Percentiles rank a stretch among this genome's conserved stretches.
Conservation (phyloP, 805 yeast species). For the Cyberlindnera xylosilytica region DNA sequence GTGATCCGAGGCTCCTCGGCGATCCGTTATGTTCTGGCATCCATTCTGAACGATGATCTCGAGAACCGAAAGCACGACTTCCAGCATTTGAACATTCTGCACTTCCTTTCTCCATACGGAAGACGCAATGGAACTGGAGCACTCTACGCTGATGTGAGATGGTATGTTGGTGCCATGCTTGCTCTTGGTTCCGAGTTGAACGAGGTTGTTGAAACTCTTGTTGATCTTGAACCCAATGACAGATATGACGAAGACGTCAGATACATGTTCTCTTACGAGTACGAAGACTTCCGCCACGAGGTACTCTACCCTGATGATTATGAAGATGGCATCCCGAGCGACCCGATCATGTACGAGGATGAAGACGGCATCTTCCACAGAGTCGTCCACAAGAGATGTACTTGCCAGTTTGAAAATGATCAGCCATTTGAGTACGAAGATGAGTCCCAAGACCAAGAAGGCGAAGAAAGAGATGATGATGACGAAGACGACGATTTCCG, state of each 20-base stretch:
- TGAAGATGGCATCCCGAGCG: slow-evolving; percentile 33
- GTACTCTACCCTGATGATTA: slow-evolving; percentile 21
- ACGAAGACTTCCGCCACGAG: slow-evolving; percentile 38
- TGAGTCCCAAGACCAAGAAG: slow-evolving; percentile 12
- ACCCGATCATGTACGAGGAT: slow-evolving; percentile 26
- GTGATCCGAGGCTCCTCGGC: slow-evolving; percentile 63
- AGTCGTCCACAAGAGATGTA: slow-evolving; percentile 24
- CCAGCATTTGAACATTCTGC: slow-evolving; percentile 52
- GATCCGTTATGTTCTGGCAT: slow-evolving; percentile 57
- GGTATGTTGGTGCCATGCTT: slow-evolving; percentile 53
- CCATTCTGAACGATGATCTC: slow-evolving; percentile 51
- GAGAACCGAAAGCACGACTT: slow-evolving; percentile 49
- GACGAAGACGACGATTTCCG: slow-evolving; percentile 16
- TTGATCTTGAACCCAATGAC: slow-evolving; percentile 58
- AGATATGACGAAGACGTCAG: slow-evolving; percentile 65
- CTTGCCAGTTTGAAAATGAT: slow-evolving; percentile 26
- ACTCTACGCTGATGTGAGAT: slow-evolving; percentile 52
- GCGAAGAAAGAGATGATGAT: slow-evolving; percentile 6
- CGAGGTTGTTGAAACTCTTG: slow-evolving; percentile 51
- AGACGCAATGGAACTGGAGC: slow-evolving; percentile 61
- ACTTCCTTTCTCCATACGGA: slow-evolving; percentile 66
- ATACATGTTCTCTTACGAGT: slow-evolving; percentile 59
- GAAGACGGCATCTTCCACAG: slow-evolving; percentile 27
- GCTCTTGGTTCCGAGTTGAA: slow-evolving; percentile 44
- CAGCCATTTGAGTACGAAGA: slow-evolving; percentile 19